Evolutionary conservation across 352 stramenopile genomes (phyloP), one percentile per base, ranked within the genome.

Genomic region (Phytopythium montanum): DNA sequence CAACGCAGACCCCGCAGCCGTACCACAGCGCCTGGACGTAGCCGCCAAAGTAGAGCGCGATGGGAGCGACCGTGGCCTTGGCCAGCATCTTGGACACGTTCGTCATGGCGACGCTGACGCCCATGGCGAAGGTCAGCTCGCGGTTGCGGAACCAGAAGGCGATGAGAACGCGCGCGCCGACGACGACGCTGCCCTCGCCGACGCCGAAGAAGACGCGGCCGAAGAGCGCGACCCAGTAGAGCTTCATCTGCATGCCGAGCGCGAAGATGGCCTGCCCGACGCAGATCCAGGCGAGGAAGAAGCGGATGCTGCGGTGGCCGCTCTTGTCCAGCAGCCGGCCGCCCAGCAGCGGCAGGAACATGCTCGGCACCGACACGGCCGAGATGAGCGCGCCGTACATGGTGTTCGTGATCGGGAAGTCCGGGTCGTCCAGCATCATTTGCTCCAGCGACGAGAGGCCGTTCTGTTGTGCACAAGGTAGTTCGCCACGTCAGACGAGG

Each of bases 51-150:
- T 91, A 83, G 18, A 95, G 65, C 2, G 88, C 87, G 33, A 96
- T 78, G 0, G 90, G 89, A 14, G 86, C 89, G 23, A 95, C 84
- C 7, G 86, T 95, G 1, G 89, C 72, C 68, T 96, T 96, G 16
- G 89, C 88, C n/a, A 96, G 57, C 79, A 96, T 97, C 80, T 97
- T 97, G 59, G 80, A 92, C 13, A 96, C 60, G 63, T 96, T 96
- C n/a, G 90, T 95, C 38, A 95, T 63, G 16, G 85, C 88, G n/a
- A 97, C 88, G 42, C 68, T 86, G 14, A 95, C 85, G 36, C 90
- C 90, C 81, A 96, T 92, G 41, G 87, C 87, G 46, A 94, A 96
- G 13, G 85, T 94, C n/a, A 96, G 75, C 64, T 95, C 86, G 21
- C 66, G 74, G 61, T 88, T 77, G 41, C 79, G 68, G 62, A 95